Evolutionary conservation across 441 rosid genomes (phyloP), one percentile per base, ranked within the genome.

Genomic region (Gossypium davidsonii): DNA sequence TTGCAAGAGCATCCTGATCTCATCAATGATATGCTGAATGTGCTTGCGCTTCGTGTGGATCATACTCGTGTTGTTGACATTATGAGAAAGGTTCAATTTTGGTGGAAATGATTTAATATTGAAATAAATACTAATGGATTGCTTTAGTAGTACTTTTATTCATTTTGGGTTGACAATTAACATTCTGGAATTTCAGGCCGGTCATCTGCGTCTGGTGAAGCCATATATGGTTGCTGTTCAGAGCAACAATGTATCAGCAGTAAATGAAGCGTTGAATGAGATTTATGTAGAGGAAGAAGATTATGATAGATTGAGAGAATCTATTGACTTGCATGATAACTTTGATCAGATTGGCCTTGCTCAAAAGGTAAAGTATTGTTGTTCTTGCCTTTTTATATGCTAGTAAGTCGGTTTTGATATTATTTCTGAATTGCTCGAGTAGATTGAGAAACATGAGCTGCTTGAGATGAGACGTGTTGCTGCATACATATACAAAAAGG

Each of bases 401-500:
- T 60, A 80, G 86, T 67, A 46, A 87, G 87, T 61, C 84, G 15
- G 18, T 81, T 90, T 69, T 72, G 18, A 49, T 55, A 56, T 8
- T 39, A n/a, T 37, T 42, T 73, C 39, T 25, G 42, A 48, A 69
- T 76, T 25, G 55, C 56, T 63, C 11, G 62, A 46, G 67, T 83
- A 93, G 98, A 88, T 91, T 78, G 98, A 93, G 90, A 96, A 96
- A 84, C 99, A 96, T 62, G 99, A 96, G 85, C 97, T 96, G 52
- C 90, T 96, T 17, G 99, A 96, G 82, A 96, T 96, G 99, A 89
- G 99, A 71, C 98, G 99, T 75, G 98, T 96, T 72, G 99, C 99
- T 77, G 98, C 99, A 51, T 96, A 93, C 72, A 93, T 96, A 25
- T 96, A 96, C 85, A 96, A 96, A 79, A 96, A 96, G 84, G 99